Conservation (phyloP, 2,329 filamentous ascomycete genomes). For the Pseudogymnoascus sp. region DNA sequence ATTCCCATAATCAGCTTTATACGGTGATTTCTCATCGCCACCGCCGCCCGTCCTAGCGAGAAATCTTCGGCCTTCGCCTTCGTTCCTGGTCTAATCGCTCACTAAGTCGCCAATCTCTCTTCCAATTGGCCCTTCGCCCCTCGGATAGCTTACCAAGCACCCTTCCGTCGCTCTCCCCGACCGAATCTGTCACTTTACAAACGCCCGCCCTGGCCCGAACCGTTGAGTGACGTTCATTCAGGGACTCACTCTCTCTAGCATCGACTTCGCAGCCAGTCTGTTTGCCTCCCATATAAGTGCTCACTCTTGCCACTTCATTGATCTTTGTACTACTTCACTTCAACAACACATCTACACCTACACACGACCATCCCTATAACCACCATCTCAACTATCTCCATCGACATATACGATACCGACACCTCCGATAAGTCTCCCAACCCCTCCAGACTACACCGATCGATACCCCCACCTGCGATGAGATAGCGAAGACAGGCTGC, state of each 20-base stretch:
- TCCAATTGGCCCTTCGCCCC: not conserved
- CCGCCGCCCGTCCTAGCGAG: not conserved
- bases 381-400: not conserved
- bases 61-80: slow-evolving; percentile 2
- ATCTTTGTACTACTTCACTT: not conserved
- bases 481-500: not conserved
- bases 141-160: not conserved
- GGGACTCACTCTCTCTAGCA: not conserved
- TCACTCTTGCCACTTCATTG: not conserved
- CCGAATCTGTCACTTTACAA: slow-evolving; percentile 4
- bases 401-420: not conserved
- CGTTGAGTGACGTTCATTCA: slow-evolving; percentile 5
- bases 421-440: not conserved
- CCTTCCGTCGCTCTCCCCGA: slow-evolving; percentile 3
- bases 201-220: slow-evolving; percentile 2
- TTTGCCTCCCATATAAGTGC: slow-evolving; percentile 2
- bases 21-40: not conserved
- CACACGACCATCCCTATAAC: not conserved
- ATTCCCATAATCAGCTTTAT: not conserved
- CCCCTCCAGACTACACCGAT: not conserved
- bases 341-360: not conserved
- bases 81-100: not conserved
- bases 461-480: slow-evolving; percentile 2
- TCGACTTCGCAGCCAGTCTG: slow-evolving; percentile 1
- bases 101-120: not conserved